Base-by-base conservation (phyloP, 1,139 yeast species). In the Martiniozyma asiatica region DNA sequence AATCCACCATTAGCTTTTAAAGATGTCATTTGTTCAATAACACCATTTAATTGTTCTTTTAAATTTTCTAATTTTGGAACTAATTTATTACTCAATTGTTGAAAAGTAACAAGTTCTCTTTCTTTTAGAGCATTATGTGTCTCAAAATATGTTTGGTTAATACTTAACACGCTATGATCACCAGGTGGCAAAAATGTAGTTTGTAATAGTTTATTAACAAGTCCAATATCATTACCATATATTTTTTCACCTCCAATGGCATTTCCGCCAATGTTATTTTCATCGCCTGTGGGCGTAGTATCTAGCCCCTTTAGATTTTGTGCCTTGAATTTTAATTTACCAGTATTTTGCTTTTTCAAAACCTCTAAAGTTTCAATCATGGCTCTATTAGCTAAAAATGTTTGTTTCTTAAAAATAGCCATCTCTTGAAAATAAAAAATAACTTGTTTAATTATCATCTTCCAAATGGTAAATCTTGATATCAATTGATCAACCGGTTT, bases 21-120 rank as follows among this genome's bases (percentile, higher is more conserved):
- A 38, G 64, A 60, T 35, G 65, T 65, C 39, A 74, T 73, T 50
- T 78, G 87, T 48, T 73, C 75, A 32, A 78, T 73, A 40, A 79
- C 77, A 27, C 66, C 61, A 25, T 68, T 59, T 36, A 79, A 55
- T 48, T 77, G 84, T 42, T 70, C 76, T 36, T 78, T 65, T 41
- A 79, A 60, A 40, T 73, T 80, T 43, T 78, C 87, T 30, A 79
- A 56, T 44, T 75, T 68, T 23, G 89, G 89, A 12, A 78, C 64
- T 17, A 77, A 58, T 20, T 65, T 59, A n/a, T 60, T 51, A 22
- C 64, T 64, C 34, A 79, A 56, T 34, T 77, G 84, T 43, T 69
- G 71, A 30, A 73, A 64, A 1, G 81, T 53, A 29, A 57, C 55
- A 29, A 58, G 50, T 38, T 66, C 69, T 35, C 58, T 65, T 26